phyloP scores from a whole-genome alignment of 345 rosid genomes.

The Boechera stricta region DNA sequence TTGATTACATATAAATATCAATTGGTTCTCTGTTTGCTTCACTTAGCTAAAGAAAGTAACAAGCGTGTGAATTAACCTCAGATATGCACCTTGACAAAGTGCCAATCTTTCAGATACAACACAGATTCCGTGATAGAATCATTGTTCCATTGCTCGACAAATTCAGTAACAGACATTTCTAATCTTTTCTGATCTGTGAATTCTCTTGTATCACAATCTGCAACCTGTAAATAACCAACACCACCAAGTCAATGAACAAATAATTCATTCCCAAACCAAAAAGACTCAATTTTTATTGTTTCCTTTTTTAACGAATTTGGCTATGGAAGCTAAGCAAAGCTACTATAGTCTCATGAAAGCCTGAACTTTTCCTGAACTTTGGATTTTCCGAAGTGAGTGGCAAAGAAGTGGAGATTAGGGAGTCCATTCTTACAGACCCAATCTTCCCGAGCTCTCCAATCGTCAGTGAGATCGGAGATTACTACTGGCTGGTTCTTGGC shows the following conservation, averaged over 20 bases:
- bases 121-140: conserved; percentile 42
- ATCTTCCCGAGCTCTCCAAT: conserved; percentile 79
- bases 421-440: conserved; percentile 66
- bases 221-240: conserved; percentile 58
- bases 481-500: conserved; percentile 77
- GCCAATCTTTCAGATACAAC: conserved; percentile 94
- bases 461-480: conserved; percentile 73
- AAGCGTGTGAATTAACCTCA: conserved; percentile 31
- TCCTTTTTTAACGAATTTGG: neutral
- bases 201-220: conserved; percentile 80
- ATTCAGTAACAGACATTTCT: conserved; percentile 79
- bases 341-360: conserved; percentile 1
- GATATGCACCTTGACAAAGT: conserved; percentile 75
- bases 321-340: conserved; percentile 6
- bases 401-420: conserved; percentile 69
- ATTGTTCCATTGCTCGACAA: conserved; percentile 60
- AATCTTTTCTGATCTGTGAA: conserved; percentile 84
- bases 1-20: conserved; percentile 5
- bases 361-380: conserved; percentile 64
- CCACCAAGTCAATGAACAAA: conserved; percentile 8
- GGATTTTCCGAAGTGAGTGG: conserved; percentile 72
- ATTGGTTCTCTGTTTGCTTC: conserved; percentile 2
- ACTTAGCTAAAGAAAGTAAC: neutral
- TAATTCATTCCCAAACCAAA: neutral
- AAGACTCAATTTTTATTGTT: neutral